Evolutionary conservation across 495 filamentous ascomycete species (phyloP).

Genomic region (Penicillium waksmanii): DNA sequence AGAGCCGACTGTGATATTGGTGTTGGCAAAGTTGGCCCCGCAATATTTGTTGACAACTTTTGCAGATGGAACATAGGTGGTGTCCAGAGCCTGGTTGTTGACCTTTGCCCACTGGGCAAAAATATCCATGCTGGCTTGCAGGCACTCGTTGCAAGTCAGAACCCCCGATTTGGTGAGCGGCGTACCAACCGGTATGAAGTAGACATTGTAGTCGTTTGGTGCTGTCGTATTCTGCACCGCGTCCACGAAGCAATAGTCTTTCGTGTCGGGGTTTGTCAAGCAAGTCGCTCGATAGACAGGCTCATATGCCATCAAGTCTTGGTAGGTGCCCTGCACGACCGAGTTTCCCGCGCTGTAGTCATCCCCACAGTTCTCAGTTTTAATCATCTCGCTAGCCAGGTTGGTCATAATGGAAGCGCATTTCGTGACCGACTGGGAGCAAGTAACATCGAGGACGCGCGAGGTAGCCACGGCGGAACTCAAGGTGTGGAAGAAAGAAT

Average conservation of each 20-base stretch:
- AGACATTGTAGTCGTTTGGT: slow-evolving; percentile 71
- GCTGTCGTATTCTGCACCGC: slow-evolving; percentile 75
- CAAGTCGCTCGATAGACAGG: slow-evolving; percentile 81
- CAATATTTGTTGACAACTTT: slow-evolving; percentile 67
- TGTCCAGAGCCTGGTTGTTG: slow-evolving; percentile 57
- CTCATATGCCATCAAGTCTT: slow-evolving; percentile 71
- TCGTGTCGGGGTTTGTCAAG: slow-evolving; percentile 54
- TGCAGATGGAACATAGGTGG: slow-evolving; percentile 66
- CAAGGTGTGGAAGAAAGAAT: slow-evolving; percentile 76
- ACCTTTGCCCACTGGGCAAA: slow-evolving; percentile 65
- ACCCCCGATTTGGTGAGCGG: slow-evolving; percentile 58
- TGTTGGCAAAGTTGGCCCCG: slow-evolving; percentile 64
- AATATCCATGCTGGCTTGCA: slow-evolving; percentile 70
- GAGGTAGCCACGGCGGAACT: slow-evolving; percentile 67
- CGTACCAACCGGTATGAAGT: slow-evolving; percentile 82
- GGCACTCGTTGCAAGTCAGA: slow-evolving; percentile 72
- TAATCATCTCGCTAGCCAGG: slow-evolving; percentile 62
- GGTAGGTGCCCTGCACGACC: slow-evolving; percentile 72
- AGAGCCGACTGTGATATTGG: slow-evolving; percentile 53
- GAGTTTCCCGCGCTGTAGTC: slow-evolving; percentile 71
- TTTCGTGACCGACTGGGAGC: slow-evolving; percentile 58
- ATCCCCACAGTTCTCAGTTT: slow-evolving; percentile 63
- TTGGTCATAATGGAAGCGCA: slow-evolving; percentile 63
- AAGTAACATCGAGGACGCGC: slow-evolving; percentile 71
- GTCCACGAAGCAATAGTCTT: slow-evolving; percentile 71